These are phyloP conservation scores for Citrus maxima DNA, from an alignment of 345 rosid species.

Conservation along the genomic window DNA sequence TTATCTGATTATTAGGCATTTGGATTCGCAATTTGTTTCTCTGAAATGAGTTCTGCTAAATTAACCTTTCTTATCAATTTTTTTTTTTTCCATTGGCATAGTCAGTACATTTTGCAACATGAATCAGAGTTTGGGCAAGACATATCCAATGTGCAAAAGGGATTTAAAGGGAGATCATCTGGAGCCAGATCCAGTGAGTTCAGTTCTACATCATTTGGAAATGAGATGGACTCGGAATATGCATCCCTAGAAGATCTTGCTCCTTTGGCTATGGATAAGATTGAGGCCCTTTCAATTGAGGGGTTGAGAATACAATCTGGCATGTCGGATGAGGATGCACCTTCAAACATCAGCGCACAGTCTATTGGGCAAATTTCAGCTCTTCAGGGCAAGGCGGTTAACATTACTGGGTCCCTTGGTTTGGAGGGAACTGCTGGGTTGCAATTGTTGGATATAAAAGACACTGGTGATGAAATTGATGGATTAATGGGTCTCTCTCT, in stretches of 20 bases:
- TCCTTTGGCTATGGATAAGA: conserved; percentile 95
- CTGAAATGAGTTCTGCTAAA: background rate
- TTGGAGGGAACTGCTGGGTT: conserved; percentile 86
- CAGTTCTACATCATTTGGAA: conserved; percentile 34
- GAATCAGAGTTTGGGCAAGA: conserved; percentile 36
- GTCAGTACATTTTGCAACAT: conserved; percentile 43
- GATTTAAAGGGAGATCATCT: conserved; percentile 35
- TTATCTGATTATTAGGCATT: background rate
- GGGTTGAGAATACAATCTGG: conserved; percentile 94
- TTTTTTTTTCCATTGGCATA: conserved; percentile 33
- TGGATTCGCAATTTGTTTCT: conserved; percentile 2
- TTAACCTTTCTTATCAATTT: conserved; percentile 11
- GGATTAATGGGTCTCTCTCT: conserved; percentile 86
- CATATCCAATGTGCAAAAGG: conserved; percentile 28
- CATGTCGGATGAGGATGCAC: conserved; percentile 70
- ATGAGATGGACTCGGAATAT: conserved; percentile 55
- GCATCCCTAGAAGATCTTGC: conserved; percentile 95
- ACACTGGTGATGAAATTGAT: conserved; percentile 50
- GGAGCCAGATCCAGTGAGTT: conserved; percentile 33
- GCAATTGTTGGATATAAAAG: conserved; percentile 72
- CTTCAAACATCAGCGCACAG: conserved; percentile 65
- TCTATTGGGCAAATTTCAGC: conserved; percentile 71
- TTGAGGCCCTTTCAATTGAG: conserved; percentile 93
- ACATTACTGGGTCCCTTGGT: conserved; percentile 56
- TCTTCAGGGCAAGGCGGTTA: conserved; percentile 63